These are phyloP conservation scores for Akanthomyces lecanii DNA, from an alignment of 2,329 filamentous ascomycete genomes.

Conservation along the genomic window DNA sequence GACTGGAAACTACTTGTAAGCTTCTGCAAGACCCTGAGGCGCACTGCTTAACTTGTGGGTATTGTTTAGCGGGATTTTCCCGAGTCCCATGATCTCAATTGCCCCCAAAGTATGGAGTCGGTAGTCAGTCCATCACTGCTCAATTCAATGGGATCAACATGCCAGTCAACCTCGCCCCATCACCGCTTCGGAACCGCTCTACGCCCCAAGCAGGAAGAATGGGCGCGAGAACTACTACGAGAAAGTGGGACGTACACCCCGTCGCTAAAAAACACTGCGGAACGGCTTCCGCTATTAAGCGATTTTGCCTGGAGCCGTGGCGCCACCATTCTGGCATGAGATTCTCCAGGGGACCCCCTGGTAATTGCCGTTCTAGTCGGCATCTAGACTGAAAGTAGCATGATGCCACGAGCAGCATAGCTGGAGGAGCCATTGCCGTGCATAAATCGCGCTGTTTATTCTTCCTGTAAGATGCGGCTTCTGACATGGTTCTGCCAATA, in stretches of 20 bases:
- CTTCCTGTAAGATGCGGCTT: neutral
- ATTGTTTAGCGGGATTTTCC: neutral
- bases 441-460: neutral
- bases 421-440: neutral
- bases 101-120: neutral
- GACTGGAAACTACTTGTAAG: no score
- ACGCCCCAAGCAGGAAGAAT: neutral
- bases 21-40: constrained; percentile 1
- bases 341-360: neutral
- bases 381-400: neutral
- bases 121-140: neutral
- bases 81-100: neutral
- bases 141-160: neutral
- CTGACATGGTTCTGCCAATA: neutral
- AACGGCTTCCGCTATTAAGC: constrained; percentile 9
- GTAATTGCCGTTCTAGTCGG: neutral
- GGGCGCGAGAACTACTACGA: neutral
- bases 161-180: constrained; percentile 6
- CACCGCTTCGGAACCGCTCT: neutral
- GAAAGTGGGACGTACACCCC: neutral
- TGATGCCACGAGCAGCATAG: neutral
- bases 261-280: neutral
- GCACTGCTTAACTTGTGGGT: constrained; percentile 5
- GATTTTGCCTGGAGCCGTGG: constrained; percentile 1
- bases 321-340: neutral